These are phyloP conservation scores for Nicotiana benthamiana DNA, from an alignment of 257 asterid genomes.

Conservation along the genomic window DNA sequence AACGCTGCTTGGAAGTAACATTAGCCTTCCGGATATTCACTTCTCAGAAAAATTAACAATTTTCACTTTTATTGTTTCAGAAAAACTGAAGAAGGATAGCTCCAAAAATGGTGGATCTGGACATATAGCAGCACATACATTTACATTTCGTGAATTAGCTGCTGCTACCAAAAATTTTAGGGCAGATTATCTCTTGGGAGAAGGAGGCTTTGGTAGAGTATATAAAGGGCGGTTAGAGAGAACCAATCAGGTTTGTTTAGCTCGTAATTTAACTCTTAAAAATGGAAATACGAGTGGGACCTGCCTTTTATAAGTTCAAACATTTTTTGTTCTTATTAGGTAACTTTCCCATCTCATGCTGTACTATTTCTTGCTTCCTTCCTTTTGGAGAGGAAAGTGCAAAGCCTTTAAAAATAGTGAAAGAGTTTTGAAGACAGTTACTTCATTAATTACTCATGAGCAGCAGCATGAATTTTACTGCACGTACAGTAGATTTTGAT, in stretches of 20 bases:
- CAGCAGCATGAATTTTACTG: background rate
- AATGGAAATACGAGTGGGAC: background rate
- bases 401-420: background rate
- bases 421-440: background rate
- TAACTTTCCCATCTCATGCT: background rate
- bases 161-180: constrained; percentile 79
- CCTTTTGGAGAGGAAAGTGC: background rate
- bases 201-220: constrained; percentile 93
- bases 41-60: constrained; percentile 9
- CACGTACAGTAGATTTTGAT: background rate
- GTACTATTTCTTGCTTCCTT: background rate
- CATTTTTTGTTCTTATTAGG: background rate
- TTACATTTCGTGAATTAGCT: constrained; percentile 88
- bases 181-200: constrained; percentile 84
- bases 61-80: constrained; percentile 23
- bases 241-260: constrained; percentile 53
- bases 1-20: background rate
- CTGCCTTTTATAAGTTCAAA: background rate
- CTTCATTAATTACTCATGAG: background rate
- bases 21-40: background rate
- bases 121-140: constrained; percentile 78
- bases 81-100: constrained; percentile 52
- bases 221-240: constrained; percentile 69
- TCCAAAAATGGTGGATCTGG: constrained; percentile 62
- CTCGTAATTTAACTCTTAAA: background rate